These are phyloP conservation scores for Myotisia sp. DNA, from an alignment of 2,329 filamentous ascomycete species.

Conservation along the genomic window DNA sequence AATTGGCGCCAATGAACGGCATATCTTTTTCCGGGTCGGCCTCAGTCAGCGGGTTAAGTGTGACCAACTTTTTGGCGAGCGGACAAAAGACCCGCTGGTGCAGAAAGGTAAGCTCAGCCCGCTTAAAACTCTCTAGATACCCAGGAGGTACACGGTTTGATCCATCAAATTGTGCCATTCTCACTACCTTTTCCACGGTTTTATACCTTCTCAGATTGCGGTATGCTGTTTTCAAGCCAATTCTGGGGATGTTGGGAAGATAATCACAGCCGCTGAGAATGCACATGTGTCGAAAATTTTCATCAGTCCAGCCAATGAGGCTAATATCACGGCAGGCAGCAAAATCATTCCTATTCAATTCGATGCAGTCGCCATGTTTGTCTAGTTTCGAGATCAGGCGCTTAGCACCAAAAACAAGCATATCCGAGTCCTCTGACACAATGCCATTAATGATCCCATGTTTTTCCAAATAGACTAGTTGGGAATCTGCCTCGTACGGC, in stretches of 20 bases:
- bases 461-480: conserved; percentile 83
- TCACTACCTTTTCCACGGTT: conserved; percentile 65
- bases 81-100: conserved; percentile 94
- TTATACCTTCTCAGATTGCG: conserved; percentile 82
- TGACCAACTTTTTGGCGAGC: conserved; percentile 52
- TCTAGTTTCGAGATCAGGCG: conserved; percentile 86
- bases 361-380: conserved; percentile 81
- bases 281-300: conserved; percentile 85
- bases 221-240: conserved; percentile 89
- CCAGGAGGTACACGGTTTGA: conserved; percentile 66
- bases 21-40: conserved; percentile 54
- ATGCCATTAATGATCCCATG: conserved; percentile 75
- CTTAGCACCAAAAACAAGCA: conserved; percentile 88
- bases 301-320: conserved; percentile 79
- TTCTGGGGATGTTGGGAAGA: conserved; percentile 64
- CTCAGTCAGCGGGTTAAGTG: conserved; percentile 53
- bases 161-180: conserved; percentile 76
- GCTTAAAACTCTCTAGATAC: conserved; percentile 66
- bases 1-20: conserved; percentile 63
- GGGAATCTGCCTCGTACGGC: conserved; percentile 94
- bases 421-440: conserved; percentile 88
- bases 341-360: conserved; percentile 82
- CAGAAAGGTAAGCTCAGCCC: conserved; percentile 83
- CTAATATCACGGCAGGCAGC: conserved; percentile 77
- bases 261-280: conserved; percentile 97